Base-by-base conservation (phyloP, 2,329 filamentous ascomycete genomes). In the Leptographium radiaticola region DNA sequence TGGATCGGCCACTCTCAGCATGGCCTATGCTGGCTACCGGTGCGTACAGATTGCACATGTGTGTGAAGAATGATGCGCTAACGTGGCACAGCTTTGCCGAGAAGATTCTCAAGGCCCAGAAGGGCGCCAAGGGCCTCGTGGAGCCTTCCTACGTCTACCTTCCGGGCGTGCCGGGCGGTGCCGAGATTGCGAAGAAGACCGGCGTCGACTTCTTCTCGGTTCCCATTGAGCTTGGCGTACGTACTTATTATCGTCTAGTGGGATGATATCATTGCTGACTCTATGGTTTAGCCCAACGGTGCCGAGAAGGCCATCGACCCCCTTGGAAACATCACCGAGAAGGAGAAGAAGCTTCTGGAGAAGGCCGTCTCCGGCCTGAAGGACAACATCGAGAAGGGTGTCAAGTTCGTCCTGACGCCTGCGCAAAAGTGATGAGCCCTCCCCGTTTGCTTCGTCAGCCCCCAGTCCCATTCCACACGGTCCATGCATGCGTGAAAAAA, bases 141-240 rank as follows among this genome's bases (percentile, higher is more conserved):
- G 91, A 96, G 79, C 89, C 91, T 64, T 93, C 89, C 70, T 98
- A 86, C 71, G 84, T 98, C 73, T 96, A 96, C 77, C 86, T 97
- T 39, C 84, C 87, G 50, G 91, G 91, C 70, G 80, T 98, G 50
- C 73, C 86, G 53, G 93, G 91, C 58, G 93, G 93, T 66, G 86
- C 91, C 53, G 88, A 81, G 61, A 85, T 98, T 63, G 79, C 79
- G 59, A 89, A 95, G 78, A 81, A 84, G 66, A 89, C 85, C 58
- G 90, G 89, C 62, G 71, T 80, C 59, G 90, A 98, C 54, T 98
- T 87, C 79, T 98, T 98, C 81, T 95, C 93, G 56, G 89, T 94
- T 53, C 91, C 90, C 57, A 81, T 97, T 62, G 88, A 95, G 75
- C 89, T 98, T 62, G 93, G 93, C 66, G 89, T 94, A 86, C 75